phyloP scores from a whole-genome alignment of 805 yeast genomes.

The Metschnikowia chrysomelidarum region DNA sequence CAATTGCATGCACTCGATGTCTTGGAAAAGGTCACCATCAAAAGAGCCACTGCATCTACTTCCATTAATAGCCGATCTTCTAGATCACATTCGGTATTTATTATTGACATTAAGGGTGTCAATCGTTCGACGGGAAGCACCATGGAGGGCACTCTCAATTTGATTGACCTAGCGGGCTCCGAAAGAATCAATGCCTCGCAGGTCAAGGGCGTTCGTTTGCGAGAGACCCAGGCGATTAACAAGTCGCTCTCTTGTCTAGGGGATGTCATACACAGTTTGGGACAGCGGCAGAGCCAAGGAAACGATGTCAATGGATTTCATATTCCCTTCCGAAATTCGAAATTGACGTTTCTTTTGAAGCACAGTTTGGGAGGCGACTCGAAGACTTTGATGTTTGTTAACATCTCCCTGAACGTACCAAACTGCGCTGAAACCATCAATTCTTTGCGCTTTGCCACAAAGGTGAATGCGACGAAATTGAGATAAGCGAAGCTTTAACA shows the following conservation, averaged over 20 bases:
- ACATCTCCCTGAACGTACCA: slow-evolving; percentile 62
- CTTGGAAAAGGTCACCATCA: slow-evolving; percentile 53
- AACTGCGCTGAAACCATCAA: slow-evolving; percentile 78
- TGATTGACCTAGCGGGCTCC: slow-evolving; percentile 93
- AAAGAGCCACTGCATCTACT: slow-evolving; percentile 80
- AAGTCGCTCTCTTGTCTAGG: slow-evolving; percentile 85
- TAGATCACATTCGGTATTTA: slow-evolving; percentile 85
- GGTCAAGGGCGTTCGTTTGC: slow-evolving; percentile 74
- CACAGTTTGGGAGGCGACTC: slow-evolving; percentile 82
- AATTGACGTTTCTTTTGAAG: slow-evolving; percentile 78
- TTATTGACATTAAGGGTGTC: slow-evolving; percentile 55
- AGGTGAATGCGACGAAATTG: slow-evolving; percentile 57
- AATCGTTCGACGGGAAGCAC: slow-evolving; percentile 48
- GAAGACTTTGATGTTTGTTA: slow-evolving; percentile 91
- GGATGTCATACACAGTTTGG: slow-evolving; percentile 78
- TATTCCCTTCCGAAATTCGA: slow-evolving; percentile 68
- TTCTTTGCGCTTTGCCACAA: slow-evolving; percentile 85
- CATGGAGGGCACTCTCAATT: slow-evolving; percentile 51
- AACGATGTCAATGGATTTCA: slow-evolving; percentile 29
- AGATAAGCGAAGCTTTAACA: slow-evolving; percentile 1
- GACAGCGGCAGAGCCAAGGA: slow-evolving; percentile 33
- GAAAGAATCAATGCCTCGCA: slow-evolving; percentile 77
- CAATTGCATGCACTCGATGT: slow-evolving; percentile 49
- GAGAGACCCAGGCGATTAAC: slow-evolving; percentile 88
- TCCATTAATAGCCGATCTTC: slow-evolving; percentile 81